Base-by-base conservation (phyloP, 2,329 filamentous ascomycete species). In the Metarhizium robertsii region DNA sequence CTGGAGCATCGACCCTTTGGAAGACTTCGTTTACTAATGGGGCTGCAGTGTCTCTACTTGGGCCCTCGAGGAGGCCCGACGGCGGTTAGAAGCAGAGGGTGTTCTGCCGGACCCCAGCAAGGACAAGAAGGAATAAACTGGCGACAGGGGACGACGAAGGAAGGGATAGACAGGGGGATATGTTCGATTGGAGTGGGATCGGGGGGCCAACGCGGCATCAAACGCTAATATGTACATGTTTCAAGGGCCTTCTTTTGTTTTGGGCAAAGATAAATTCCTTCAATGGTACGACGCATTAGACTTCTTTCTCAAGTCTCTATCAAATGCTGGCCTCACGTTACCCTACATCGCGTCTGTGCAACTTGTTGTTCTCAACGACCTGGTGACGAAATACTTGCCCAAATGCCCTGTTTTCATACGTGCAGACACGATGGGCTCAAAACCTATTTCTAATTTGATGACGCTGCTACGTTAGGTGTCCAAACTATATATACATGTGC, bases 21-120 rank as follows among this genome's bases (percentile, higher is more conserved):
- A 48, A n/a, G n/a, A 36, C 2, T 6, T 14, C 13, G 7, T 14
- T 34, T 6, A 40, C 55, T 53, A 18, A 55, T 40, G 4, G 34
- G 25, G 8, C 30, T 48, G 18, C 40, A 99, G 94, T 73, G 96
- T 99, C 84, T 94, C 97, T 79, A 97, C 92, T 55, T 99, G 94
- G 94, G 94, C 94, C 60, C 84, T 99, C 47, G 94, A 99, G 76
- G 94, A 99, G 78, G 94, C 94, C 53, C 84, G 94, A 69, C 84
- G 94, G 77, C 83, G 94, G 77, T 85, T 99, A 81, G 94, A 99
- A 78, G 88, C 85, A 58, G 94, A 99, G 79, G 94, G 94, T 58
- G 92, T 97, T 69, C 76, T 97, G 68, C 84, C 89, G 67, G 92
- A 96, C 67, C 75, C 55, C 73, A 76, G 62, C 48, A 49, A 81